A percentile compares a stretch with the other conserved stretches of the same genome.
These are phyloP conservation scores for Candolleomyces eurysporus DNA, from an alignment of 768 basidiomycete species.

Conservation along the genomic window DNA sequence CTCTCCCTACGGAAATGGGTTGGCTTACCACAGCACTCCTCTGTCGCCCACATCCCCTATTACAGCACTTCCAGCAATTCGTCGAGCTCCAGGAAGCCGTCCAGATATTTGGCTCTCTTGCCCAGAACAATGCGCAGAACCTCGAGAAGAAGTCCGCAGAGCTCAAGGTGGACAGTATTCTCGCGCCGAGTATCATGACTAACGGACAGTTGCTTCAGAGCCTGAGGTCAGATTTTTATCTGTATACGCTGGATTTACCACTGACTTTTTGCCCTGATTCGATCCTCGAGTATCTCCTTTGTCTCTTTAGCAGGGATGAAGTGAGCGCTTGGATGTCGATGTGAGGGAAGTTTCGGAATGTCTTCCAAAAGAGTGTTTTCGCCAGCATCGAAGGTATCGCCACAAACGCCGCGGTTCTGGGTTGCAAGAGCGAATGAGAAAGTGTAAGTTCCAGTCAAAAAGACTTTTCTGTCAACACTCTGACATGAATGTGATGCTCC, in stretches of 20 bases:
- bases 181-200: conserved; percentile 85
- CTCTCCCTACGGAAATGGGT: conserved; percentile 96
- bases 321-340: conserved; percentile 74
- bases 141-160: conserved; percentile 94
- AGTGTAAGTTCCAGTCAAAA: conserved; percentile 47
- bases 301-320: conserved; percentile 91
- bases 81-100: conserved; percentile 96
- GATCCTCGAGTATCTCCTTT: conserved; percentile 91
- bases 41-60: conserved; percentile 86
- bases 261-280: conserved; percentile 47
- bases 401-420: conserved; percentile 78
- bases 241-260: not conserved
- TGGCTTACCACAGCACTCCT: conserved; percentile 79
- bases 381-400: conserved; percentile 68
- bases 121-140: conserved; percentile 82
- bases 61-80: conserved; percentile 98
- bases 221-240: conserved; percentile 64
- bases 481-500: conserved; percentile 10
- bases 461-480: not conserved
- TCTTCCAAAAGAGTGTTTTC: conserved; percentile 53
- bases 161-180: conserved; percentile 87
- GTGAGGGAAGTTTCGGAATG: conserved; percentile 52
- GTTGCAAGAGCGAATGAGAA: conserved; percentile 84
- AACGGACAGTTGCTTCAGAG: conserved; percentile 84
- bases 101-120: conserved; percentile 89